Conservation (phyloP, 2,329 filamentous ascomycete species). For the Aspergillus pseudoviridinutans region DNA sequence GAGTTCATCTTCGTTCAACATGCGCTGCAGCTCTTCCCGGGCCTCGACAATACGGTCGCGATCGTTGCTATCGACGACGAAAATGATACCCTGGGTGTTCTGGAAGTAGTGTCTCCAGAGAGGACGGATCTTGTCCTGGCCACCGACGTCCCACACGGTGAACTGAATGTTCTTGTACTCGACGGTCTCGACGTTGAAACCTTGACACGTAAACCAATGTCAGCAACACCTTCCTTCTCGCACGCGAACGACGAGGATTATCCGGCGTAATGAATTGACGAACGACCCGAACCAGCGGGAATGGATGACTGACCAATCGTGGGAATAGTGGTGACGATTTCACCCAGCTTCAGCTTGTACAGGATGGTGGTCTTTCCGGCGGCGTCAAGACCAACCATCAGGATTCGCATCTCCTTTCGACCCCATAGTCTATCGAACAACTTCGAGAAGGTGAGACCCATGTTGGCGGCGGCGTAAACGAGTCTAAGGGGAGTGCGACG, state of each 20-base stretch:
- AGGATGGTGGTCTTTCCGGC: conserved; percentile 99
- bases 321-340: conserved; percentile 98
- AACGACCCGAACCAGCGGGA: conserved; percentile 2
- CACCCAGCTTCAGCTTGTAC: conserved; percentile 98
- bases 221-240: conserved; percentile 6
- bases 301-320: conserved; percentile 72
- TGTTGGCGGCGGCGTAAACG: conserved; percentile 53
- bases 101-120: conserved; percentile 99
- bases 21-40: conserved; percentile 91
- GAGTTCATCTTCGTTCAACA: conserved; percentile 98
- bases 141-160: conserved; percentile 99
- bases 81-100: conserved; percentile 99
- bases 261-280: conserved; percentile 4
- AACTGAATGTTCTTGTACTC: conserved; percentile 99
- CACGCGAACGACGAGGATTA: background rate
- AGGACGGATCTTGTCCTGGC: conserved; percentile 99
- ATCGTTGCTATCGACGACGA: conserved; percentile 99
- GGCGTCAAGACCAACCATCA: conserved; percentile 99
- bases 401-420: conserved; percentile 99
- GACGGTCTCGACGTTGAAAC: conserved; percentile 99
- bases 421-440: conserved; percentile 94
- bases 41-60: conserved; percentile 97
- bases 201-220: conserved; percentile 42
- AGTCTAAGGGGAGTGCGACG: conserved; percentile 16
- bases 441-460: conserved; percentile 98